Base-by-base conservation (phyloP, 2,329 filamentous ascomycete species). In the Pseudomassariella vexata region DNA sequence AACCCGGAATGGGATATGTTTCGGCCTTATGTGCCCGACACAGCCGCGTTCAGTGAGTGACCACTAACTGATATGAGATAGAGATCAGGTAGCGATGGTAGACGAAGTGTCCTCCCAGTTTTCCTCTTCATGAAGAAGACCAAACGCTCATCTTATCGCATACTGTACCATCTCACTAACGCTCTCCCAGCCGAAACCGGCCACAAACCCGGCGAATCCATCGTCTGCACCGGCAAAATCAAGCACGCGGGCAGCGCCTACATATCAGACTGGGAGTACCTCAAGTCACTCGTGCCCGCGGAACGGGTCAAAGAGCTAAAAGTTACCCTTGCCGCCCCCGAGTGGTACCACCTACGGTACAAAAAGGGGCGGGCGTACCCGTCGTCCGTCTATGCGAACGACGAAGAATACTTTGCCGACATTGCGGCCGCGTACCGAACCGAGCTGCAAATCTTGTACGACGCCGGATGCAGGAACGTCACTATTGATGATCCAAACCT, bases 401-500 rank as follows among this genome's bases (percentile, higher is more conserved):
- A 78, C 33, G 66, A 66, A 41, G 76, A 79, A 49, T 82, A 82
- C 51, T 82, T 81, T 49, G 62, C 60, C 28, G 78, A 81, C 41
- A 76, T 82, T 24, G 76, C 76, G 42, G 72, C 66, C 54, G 76
- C 78, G 11, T 82, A 81, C 32, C 46, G 43, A 24, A 48, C 48
- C 12, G 78, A 82, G 52, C 58, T 82, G 28, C 65, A 69, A 39
- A 65, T 73, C 42, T 62, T 82, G 11, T 80, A 82, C 48, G 66
- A 78, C 36, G 73, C 75, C 22, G 77, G 77, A 5, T 66, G 76
- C 44, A 63, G 76, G 24, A 81, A 81, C 42, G 71, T 81, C 19
- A 78, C 81, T 44, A 79, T 79, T 29, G 78, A 82, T 39, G 78
- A 82, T 50, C 78, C 77, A 2, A 76, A 78, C 38, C 63, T 83